Conservation (phyloP, 2,329 filamentous ascomycete species). For the Helotiales sp. region DNA sequence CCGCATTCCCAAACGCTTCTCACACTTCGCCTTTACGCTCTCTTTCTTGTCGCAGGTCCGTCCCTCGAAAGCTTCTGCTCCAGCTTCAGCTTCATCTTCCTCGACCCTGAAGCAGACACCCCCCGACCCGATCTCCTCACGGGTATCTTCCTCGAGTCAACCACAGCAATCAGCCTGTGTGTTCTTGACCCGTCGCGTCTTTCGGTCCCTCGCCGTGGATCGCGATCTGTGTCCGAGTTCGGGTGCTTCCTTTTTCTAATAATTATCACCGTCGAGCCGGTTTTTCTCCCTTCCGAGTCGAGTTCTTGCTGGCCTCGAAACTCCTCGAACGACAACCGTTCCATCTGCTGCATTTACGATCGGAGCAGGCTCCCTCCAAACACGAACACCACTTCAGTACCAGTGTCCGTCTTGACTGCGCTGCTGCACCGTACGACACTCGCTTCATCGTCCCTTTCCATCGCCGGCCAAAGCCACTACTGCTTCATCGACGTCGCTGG, state of each 20-base stretch:
- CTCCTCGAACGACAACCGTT: slow-evolving; percentile 37
- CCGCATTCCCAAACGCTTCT: slow-evolving; percentile 34
- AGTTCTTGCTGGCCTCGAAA: slow-evolving; percentile 38
- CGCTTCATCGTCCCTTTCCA: slow-evolving; percentile 32
- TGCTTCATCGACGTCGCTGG: slow-evolving; percentile 34
- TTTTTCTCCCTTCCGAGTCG: slow-evolving; percentile 29
- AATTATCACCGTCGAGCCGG: slow-evolving; percentile 25
- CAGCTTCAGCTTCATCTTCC: slow-evolving; percentile 31
- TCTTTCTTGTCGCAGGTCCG: slow-evolving; percentile 37
- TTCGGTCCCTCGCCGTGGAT: slow-evolving; percentile 13
- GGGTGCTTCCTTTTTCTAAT: slow-evolving; percentile 24
- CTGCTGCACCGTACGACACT: slow-evolving; percentile 24
- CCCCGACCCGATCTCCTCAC: slow-evolving; percentile 17
- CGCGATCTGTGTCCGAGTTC: slow-evolving; percentile 5
- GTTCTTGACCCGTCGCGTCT: not conserved
- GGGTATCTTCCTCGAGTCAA: slow-evolving; percentile 15
- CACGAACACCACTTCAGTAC: slow-evolving; percentile 10
- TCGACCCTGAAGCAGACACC: slow-evolving; percentile 19
- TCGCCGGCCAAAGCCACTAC: slow-evolving; percentile 23
- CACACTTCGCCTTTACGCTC: slow-evolving; percentile 33
- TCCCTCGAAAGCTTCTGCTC: slow-evolving; percentile 35
- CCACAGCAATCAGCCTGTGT: slow-evolving; percentile 10
- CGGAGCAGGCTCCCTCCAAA: slow-evolving; percentile 35
- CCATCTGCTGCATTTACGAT: slow-evolving; percentile 34
- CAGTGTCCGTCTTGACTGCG: slow-evolving; percentile 19